A percentile compares a stretch with the other conserved stretches of the same genome.
phyloP scores from a whole-genome alignment of 306 rosid species.

The Corylus americana region DNA sequence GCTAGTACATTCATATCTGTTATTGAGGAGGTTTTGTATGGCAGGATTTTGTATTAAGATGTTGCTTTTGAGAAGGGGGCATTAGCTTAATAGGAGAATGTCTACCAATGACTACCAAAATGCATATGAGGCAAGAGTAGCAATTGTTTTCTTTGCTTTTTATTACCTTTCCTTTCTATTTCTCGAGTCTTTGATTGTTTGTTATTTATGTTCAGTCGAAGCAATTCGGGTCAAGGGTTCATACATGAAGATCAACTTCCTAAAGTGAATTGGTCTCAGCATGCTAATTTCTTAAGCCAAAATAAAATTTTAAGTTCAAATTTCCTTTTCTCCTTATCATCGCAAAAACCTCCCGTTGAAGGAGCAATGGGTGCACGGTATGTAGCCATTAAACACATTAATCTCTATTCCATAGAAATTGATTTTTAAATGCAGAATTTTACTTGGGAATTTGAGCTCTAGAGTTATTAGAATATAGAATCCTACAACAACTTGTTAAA shows the following conservation, averaged over 20 bases:
- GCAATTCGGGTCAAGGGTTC: conserved; percentile 29
- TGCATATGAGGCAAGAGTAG: conserved; percentile 45
- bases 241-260: conserved; percentile 39
- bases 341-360: conserved; percentile 50
- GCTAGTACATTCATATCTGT: background rate
- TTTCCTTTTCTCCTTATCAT: conserved; percentile 59
- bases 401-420: background rate
- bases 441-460: background rate
- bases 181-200: background rate
- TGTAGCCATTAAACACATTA: conserved; percentile 1
- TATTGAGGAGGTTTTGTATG: conserved; percentile 2
- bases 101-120: conserved; percentile 25
- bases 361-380: conserved; percentile 40
- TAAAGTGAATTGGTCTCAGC: conserved; percentile 62
- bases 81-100: conserved; percentile 1
- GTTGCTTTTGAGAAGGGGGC: conserved; percentile 16
- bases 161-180: background rate
- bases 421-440: background rate
- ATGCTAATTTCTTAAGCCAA: conserved; percentile 62
- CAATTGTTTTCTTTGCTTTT: background rate
- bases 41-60: conserved; percentile 9
- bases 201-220: conserved; percentile 33
- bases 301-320: conserved; percentile 55
- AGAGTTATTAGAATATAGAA: background rate
- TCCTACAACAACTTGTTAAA: background rate